Percentiles rank a stretch among this genome's conserved stretches.
These are phyloP conservation scores for Arxiozyma slooffiae DNA, from an alignment of 1,139 yeast species.

Conservation along the genomic window DNA sequence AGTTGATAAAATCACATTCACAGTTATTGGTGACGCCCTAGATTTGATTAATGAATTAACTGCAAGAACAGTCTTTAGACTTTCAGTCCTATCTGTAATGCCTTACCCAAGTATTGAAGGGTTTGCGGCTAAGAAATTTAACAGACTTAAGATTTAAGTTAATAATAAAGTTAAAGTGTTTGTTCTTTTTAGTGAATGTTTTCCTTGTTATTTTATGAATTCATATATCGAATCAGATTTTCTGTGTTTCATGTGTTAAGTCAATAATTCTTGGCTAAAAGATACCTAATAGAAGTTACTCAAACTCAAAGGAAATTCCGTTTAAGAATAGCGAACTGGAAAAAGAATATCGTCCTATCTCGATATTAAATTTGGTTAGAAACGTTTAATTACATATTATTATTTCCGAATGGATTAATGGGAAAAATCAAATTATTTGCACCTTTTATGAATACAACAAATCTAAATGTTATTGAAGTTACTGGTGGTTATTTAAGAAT, in stretches of 20 bases:
- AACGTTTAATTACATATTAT: slow-evolving; percentile 24
- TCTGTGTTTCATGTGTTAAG: slow-evolving; percentile 14
- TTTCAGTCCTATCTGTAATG: slow-evolving; percentile 21
- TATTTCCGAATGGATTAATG: slow-evolving; percentile 42
- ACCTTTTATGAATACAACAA: slow-evolving; percentile 17
- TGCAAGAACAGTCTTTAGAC: slow-evolving; percentile 28
- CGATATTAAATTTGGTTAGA: slow-evolving; percentile 22
- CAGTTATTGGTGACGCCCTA: slow-evolving; percentile 30
- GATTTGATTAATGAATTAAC: slow-evolving; percentile 21
- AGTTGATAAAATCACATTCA: slow-evolving; percentile 21
- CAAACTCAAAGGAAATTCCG: slow-evolving; percentile 16
- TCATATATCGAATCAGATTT: slow-evolving; percentile 44
- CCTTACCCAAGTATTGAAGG: slow-evolving; percentile 25
- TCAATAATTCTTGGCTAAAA: slow-evolving; percentile 28
- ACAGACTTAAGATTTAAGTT: slow-evolving; percentile 30
- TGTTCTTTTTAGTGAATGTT: slow-evolving; percentile 42
- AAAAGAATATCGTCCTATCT: slow-evolving; percentile 15
- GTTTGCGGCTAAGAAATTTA: slow-evolving; percentile 17
- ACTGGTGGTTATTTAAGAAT: slow-evolving; percentile 37
- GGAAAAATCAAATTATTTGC: slow-evolving; percentile 39
- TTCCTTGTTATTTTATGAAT: slow-evolving; percentile 47
- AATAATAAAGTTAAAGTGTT: slow-evolving; percentile 31
- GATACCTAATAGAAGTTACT: slow-evolving; percentile 18
- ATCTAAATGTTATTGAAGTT: slow-evolving; percentile 14
- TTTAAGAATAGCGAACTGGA: slow-evolving; percentile 15